A percentile compares a stretch with the other conserved stretches of the same genome.
These are phyloP conservation scores for Nicotiana otophora DNA, from an alignment of 257 asterid genomes.

Conservation along the genomic window DNA sequence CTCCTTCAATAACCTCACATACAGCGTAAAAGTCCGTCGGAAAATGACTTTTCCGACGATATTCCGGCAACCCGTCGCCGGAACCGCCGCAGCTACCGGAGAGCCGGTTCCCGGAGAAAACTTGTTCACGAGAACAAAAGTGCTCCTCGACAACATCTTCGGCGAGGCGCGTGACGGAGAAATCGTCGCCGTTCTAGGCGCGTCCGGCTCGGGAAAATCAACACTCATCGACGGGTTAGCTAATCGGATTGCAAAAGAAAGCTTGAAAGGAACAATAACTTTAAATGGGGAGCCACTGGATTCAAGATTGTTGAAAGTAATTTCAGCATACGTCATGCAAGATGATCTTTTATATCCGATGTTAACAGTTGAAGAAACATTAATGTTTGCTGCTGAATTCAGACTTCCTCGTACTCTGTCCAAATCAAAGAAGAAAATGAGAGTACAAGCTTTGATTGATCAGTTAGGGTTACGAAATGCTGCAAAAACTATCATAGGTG, in stretches of 20 bases:
- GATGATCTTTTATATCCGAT: slow-evolving; percentile 73
- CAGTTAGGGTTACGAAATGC: slow-evolving; percentile 31
- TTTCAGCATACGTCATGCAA: slow-evolving; percentile 82
- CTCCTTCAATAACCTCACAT: slow-evolving; percentile 58
- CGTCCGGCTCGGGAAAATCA: slow-evolving; percentile 75
- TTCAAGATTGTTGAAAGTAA: slow-evolving; percentile 49
- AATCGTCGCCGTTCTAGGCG: slow-evolving; percentile 76
- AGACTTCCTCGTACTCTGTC: slow-evolving; percentile 42
- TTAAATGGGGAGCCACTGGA: slow-evolving; percentile 63
- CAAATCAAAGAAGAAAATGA: slow-evolving; percentile 18
- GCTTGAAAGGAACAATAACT: slow-evolving; percentile 56
- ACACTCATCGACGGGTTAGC: slow-evolving; percentile 70
- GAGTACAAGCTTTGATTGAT: slow-evolving; percentile 25
- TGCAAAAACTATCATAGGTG: slow-evolving; percentile 29
- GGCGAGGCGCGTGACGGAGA: slow-evolving; percentile 79
- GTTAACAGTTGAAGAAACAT: slow-evolving; percentile 79
- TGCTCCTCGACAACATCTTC: slow-evolving; percentile 50
- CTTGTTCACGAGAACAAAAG: slow-evolving; percentile 25
- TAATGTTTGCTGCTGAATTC: slow-evolving; percentile 80
- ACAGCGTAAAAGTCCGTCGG: slow-evolving; percentile 38
- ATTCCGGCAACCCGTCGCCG: neutral
- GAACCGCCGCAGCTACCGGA: neutral
- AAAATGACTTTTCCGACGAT: slow-evolving; percentile 14
- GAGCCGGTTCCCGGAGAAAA: slow-evolving; percentile 21
- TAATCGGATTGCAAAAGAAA: slow-evolving; percentile 56